Conservation (phyloP, 2,329 filamentous ascomycete genomes). For the Calonectria pteridis region DNA sequence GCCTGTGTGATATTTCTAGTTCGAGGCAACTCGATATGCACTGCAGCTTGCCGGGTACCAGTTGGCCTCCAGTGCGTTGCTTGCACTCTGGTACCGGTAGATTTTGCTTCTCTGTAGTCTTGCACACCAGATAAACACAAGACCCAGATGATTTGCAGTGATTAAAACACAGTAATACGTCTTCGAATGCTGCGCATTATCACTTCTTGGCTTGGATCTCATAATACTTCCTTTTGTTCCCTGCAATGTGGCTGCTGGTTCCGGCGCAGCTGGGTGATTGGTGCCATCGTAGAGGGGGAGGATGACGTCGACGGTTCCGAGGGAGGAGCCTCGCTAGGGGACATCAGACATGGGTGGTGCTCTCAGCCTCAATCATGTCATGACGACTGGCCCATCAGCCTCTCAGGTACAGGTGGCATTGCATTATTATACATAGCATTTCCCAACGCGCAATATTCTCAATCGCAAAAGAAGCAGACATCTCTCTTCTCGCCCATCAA, state of each 20-base stretch:
- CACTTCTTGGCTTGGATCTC: not conserved
- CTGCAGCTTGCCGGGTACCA: not conserved
- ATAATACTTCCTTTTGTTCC: not conserved
- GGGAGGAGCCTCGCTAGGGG: not conserved
- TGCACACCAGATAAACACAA: not conserved
- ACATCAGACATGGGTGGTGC: slow-evolving; percentile 1
- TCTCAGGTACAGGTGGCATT: not conserved
- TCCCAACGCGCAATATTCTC: not conserved
- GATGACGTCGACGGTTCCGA: not conserved
- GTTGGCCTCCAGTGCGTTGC: not conserved
- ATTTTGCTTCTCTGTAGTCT: not conserved
- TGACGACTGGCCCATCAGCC: not conserved
- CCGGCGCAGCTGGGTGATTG: not conserved
- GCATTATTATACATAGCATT: not conserved
- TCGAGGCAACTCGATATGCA: not conserved
- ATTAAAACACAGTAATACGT: not conserved
- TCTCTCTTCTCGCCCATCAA: not conserved
- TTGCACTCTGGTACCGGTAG: not conserved
- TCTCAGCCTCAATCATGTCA: slow-evolving; percentile 3
- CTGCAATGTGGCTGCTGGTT: not conserved
- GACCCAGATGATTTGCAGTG: not conserved
- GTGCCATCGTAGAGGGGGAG: not conserved
- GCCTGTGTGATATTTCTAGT: too few relatives aligned
- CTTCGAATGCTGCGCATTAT: not conserved
- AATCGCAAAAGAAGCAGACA: not conserved